Base-by-base conservation (phyloP, 371 early-diverging fungal species). In the Massospora cicadina region DNA sequence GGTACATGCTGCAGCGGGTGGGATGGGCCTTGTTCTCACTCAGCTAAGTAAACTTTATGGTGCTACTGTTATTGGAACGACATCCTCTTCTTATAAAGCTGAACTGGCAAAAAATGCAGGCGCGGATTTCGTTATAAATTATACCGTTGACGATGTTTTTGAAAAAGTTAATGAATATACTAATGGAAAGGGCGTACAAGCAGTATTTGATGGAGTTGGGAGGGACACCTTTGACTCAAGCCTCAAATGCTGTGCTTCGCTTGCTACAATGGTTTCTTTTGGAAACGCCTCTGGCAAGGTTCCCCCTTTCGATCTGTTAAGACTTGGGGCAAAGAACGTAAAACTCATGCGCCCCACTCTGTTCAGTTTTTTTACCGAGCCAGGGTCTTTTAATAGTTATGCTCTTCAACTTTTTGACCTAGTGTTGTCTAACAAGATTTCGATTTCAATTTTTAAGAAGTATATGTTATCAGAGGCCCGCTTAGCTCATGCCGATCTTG, bases 1-100 rank as follows among this genome's bases (percentile, higher is more conserved):
- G 59, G 77, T 95, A 43, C 89, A 91, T 69, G 94, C 96, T 5
- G 93, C 91, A 0, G 94, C 94, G 13, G 96, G 95, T 17, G 94
- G 95, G 32, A 86, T 87, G 7, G 96, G 95, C 12, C 72, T 81
- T 10, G 68, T 90, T 28, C 75, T 94, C 31, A 79, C 81, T 55
- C 89, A 88, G 72, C 70, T 95, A 70, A 76, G 80, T 69, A 85
- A 83, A 65, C 71, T 79, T 32, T 68, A 81, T 0, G 97, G 95
- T 21, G 95, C 93, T 25, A 80, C 74, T 54, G 95, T 92, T 53
- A 93, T 96, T 64, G 93, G 92, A 27, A 93, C 93, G 1, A 83
- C 84, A 0, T 89, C 92, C n/a, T 79, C 82, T 0, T 77, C 78
- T 0, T 89, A 83, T 55, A 96, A 96, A 76, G 89, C 86, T 0